Base-by-base conservation (phyloP, 140 eudicot genomes). In the Stevia rebaudiana region DNA sequence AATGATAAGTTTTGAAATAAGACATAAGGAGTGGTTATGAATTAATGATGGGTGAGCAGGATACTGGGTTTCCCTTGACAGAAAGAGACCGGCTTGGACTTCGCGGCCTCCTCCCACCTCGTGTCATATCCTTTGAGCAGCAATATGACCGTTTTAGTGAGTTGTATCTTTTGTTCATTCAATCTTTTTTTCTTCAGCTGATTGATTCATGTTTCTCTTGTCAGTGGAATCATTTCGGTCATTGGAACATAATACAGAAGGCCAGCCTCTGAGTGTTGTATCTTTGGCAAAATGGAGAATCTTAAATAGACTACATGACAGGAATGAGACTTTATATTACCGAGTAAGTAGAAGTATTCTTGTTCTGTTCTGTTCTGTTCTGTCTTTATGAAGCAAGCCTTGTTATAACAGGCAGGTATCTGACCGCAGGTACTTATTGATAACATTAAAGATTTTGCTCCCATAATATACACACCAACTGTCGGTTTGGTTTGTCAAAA, bases 401-500 rank as follows among this genome's bases (percentile, higher is more conserved):
- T n/a, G n/a, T n/a, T n/a, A n/a, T n/a, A n/a, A n/a, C n/a, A n/a
- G n/a, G 47, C 37, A 16, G n/a, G n/a, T n/a, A 17, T 19, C 61
- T 21, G 1, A 11, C 54, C 8, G 12, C 85, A 91, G 98, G 99
- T 82, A 42, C 99, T 94, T 50, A 94, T 94, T 72, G 94, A 94
- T 77, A 94, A 88, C 73, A 85, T 94, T 51, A 78, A 81, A 76
- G 83, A 85, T 76, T 94, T 94, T 79, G 99, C 99, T 51, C 99
- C 99, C 18, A 80, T 88, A 67, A 88, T 94, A 70, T 94, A 94
- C 80, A 94, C 99, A 22, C 99, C 99, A 49, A 94, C 99, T 3
- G 99, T 94, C 1, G 99, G 99, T 68, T 72, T 94, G 82, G 99
- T 94, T 2, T 94, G 99, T 70, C 99, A 94, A 86, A 94, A 94